phyloP scores from a whole-genome alignment of 345 rosid genomes.

The Eutrema heterophyllum region DNA sequence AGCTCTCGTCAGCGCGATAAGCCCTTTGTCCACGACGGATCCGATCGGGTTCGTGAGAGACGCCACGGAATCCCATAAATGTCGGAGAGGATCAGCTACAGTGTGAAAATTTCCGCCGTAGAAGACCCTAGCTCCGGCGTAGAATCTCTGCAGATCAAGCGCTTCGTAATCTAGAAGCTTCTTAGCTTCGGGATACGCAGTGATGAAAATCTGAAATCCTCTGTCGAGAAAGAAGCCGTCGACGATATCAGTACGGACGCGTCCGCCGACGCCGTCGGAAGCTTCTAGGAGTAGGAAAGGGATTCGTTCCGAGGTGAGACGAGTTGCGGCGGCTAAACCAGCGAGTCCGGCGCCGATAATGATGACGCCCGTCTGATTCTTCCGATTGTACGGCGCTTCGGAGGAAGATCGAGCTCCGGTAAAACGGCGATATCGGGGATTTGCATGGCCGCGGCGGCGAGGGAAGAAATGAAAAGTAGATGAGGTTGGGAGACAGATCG shows the following conservation, averaged over 20 bases:
- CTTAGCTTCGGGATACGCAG: conserved; percentile 85
- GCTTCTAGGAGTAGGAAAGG: conserved; percentile 78
- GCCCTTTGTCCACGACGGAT: conserved; percentile 61
- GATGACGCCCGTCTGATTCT: conserved; percentile 43
- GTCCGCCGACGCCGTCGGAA: conserved; percentile 82
- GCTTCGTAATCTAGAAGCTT: conserved; percentile 63
- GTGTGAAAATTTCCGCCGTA: conserved; percentile 62
- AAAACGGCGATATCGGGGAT: background rate
- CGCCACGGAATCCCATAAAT: conserved; percentile 58
- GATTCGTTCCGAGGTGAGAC: conserved; percentile 46
- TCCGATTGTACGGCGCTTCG: background rate
- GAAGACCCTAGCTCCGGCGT: conserved; percentile 74
- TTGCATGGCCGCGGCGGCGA: conserved; percentile 8
- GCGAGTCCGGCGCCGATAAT: conserved; percentile 85
- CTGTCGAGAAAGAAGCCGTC: conserved; percentile 86
- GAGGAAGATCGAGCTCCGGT: background rate
- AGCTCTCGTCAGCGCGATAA: conserved; percentile 65
- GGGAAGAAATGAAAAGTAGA: conserved; percentile 14
- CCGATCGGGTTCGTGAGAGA: conserved; percentile 80
- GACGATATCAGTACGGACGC: conserved; percentile 75
- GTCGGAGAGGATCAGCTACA: conserved; percentile 84
- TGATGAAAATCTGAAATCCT: conserved; percentile 97
- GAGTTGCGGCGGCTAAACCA: conserved; percentile 83
- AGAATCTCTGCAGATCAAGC: conserved; percentile 56
- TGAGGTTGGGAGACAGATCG: conserved; percentile 30